Evolutionary conservation across 192 early-diverging fungal species (phyloP), one percentile per base, ranked within the genome.

Genomic region (Coemansia erecta): DNA sequence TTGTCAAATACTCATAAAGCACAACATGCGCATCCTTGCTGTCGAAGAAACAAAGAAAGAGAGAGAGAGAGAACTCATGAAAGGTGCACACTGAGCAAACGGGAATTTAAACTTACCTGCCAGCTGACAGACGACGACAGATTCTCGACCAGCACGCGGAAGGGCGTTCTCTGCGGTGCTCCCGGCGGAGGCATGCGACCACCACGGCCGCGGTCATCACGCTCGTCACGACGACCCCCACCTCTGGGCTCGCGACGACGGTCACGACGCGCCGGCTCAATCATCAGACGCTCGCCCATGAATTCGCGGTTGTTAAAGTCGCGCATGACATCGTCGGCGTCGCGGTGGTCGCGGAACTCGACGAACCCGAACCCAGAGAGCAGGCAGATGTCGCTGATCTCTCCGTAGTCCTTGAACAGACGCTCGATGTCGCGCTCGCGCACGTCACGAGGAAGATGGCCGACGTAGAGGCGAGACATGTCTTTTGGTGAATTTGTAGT

Each of bases 361-460:
- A 97, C 91, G 83, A 97, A 97, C 23, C 90, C 93, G 78, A 93
- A 97, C 19, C 94, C 93, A 26, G 83, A 81, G 66, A 90, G 83
- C 60, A 92, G 66, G 56, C 88, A 89, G 40, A 94, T 86, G 67
- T 94, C 92, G 66, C 83, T 78, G 65, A 94, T 86, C 41, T 84
- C 81, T 8, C 94, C 94, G 61, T 90, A 94, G 45, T 83, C 85
- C 61, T 84, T 86, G 67, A 89, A 89, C 54, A 92, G 85, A 46
- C 81, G 77, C 80, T 94, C 89, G 19, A 97, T 68, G 68, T 97
- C 94, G 35, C 90, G 83, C 66, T 91, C 87, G 54, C 83, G 85
- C 39, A 86, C 84, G 68, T 97, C 93, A 66, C 90, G 85, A 8
- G 94, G 82, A 53, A 97, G 85, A 73, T 84, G 88, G 33, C 94